Evolutionary conservation across 257 asterid species (phyloP), one percentile per base, ranked within the genome.

Genomic region (Solanum rostratum): DNA sequence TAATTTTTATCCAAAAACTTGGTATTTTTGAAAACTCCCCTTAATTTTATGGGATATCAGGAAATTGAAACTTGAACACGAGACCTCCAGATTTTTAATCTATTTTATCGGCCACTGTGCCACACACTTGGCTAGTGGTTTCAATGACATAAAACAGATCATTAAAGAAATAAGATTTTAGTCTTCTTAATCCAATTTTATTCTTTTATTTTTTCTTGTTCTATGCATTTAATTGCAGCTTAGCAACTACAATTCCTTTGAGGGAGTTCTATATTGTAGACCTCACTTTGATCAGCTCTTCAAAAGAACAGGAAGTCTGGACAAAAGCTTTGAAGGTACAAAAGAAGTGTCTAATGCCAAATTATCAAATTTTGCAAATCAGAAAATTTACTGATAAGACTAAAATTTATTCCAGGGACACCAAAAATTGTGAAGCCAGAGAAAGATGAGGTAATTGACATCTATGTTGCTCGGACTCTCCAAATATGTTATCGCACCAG

Each of bases 221-320:
- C 24, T 20, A 20, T 63, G 45, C 50, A 55, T 76, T 76, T 1
- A 59, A 83, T 82, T 83, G 69, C 97, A 94, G 99, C 90, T 94
- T 33, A 95, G 91, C 22, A 95, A 95, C 88, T 94, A 92, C 93
- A 95, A 95, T 88, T 95, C 99, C 80, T 94, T 95, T 65, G 99
- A 95, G 88, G 99, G 99, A 87, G 98, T 94, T 84, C 94, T 94
- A 9, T 95, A 95, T 53, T 95, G 99, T 88, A 94, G 99, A 90
- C 99, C 99, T 73, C 99, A 95, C 90, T 95, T 93, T 86, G 99
- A 95, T 92, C 99, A 95, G 91, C 93, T 94, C 85, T 94, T 91
- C 91, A 95, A 95, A 81, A 91, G 96, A 90, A 95, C 99, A 76
- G 99, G 99, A 62, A 95, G 99, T 86, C 88, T 95, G 22, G 97